A percentile compares a stretch with the other conserved stretches of the same genome.
Conservation (phyloP, 495 filamentous ascomycete species). For the Tricharina praecox region DNA sequence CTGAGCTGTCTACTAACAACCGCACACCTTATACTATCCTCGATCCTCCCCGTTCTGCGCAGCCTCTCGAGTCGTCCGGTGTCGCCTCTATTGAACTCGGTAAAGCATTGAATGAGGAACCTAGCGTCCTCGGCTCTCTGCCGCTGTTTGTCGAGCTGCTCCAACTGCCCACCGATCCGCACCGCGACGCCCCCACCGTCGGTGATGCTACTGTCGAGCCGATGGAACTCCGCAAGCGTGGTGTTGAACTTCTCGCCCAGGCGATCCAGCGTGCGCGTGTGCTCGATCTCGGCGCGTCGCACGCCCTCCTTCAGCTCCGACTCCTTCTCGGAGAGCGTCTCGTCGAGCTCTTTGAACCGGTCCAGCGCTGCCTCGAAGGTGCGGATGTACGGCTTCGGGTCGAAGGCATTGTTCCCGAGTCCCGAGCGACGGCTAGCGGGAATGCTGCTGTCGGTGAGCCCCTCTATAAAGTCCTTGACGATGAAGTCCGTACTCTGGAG, state of each 20-base stretch:
- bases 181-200: slow-evolving; percentile 69
- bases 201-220: slow-evolving; percentile 52
- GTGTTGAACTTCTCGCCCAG: slow-evolving; percentile 76
- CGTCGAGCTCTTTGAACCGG: slow-evolving; percentile 62
- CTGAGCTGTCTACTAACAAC: slow-evolving; percentile 24
- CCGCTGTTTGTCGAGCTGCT: slow-evolving; percentile 84
- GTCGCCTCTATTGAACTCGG: slow-evolving; percentile 50
- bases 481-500: slow-evolving; percentile 66
- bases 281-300: slow-evolving; percentile 77
- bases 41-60: slow-evolving; percentile 24
- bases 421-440: slow-evolving; percentile 59
- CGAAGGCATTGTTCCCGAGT: slow-evolving; percentile 57
- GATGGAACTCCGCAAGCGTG: slow-evolving; percentile 77
- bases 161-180: slow-evolving; percentile 82
- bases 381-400: slow-evolving; percentile 91
- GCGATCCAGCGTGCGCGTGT: slow-evolving; percentile 71
- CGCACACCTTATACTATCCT: slow-evolving; percentile 26
- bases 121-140: slow-evolving; percentile 80
- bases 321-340: slow-evolving; percentile 68
- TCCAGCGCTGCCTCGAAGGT: slow-evolving; percentile 75
- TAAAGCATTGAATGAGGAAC: slow-evolving; percentile 91
- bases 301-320: slow-evolving; percentile 81
- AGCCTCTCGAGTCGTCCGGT: slow-evolving; percentile 29
- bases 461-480: slow-evolving; percentile 90
- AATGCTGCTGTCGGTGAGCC: slow-evolving; percentile 69